Evolutionary conservation across 768 basidiomycete genomes (phyloP).

Genomic region (Trametopsis cervina): DNA sequence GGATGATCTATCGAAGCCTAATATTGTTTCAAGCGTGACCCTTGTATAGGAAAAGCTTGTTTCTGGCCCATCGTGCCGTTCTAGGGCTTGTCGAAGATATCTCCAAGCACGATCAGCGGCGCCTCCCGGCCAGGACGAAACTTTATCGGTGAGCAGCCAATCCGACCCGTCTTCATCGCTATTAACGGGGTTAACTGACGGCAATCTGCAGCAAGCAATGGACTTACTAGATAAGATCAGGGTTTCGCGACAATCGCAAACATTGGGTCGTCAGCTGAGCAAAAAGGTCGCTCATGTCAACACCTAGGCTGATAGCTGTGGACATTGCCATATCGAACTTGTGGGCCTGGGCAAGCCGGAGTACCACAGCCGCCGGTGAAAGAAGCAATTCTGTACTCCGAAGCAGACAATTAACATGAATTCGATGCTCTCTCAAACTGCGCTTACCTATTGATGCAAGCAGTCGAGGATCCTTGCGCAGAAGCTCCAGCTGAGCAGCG

Average conservation of each 20-base stretch:
- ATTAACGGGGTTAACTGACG: too few relatives aligned
- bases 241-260: constrained; percentile 60
- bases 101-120: constrained; percentile 79
- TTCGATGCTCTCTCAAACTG: constrained; percentile 7
- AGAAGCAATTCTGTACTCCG: constrained; percentile 38
- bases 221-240: constrained; percentile 52
- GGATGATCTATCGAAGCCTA: constrained; percentile 53
- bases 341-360: constrained; percentile 71
- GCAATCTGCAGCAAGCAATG: not conserved
- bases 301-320: constrained; percentile 64
- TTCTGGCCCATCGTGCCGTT: constrained; percentile 65
- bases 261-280: constrained; percentile 72
- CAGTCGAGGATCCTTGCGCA: constrained; percentile 57
- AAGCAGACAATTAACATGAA: constrained; percentile 18
- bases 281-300: constrained; percentile 88
- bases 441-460: constrained; percentile 59
- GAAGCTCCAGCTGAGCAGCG: constrained; percentile 69
- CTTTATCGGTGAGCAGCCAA: constrained; percentile 80
- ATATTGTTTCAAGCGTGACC: constrained; percentile 67
- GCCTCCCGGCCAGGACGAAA: constrained; percentile 80
- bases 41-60: constrained; percentile 76
- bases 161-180: constrained; percentile 69
- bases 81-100: constrained; percentile 75
- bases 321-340: constrained; percentile 76
- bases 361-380: constrained; percentile 56